These are phyloP conservation scores for Zygosaccharomyces lentus DNA, from an alignment of 805 yeast species.

Conservation along the genomic window DNA sequence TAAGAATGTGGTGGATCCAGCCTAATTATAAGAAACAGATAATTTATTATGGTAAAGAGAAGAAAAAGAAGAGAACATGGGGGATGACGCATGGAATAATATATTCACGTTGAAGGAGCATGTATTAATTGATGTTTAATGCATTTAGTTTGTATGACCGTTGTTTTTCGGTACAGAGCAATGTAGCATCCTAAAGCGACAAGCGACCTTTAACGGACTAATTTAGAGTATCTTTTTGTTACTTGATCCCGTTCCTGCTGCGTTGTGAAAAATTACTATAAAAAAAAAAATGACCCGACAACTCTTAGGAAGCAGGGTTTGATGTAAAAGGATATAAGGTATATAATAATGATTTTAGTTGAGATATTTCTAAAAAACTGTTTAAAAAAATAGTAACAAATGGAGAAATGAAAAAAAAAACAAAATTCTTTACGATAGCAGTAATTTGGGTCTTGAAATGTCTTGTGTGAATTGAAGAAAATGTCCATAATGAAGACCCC, in stretches of 20 bases:
- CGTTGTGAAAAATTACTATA: background rate
- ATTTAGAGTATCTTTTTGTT: background rate
- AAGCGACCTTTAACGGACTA: background rate
- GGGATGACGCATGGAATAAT: background rate
- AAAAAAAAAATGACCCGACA: background rate
- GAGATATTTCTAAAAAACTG: background rate
- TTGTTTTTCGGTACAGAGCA: background rate
- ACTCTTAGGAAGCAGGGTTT: background rate
- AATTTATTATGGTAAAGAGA: background rate
- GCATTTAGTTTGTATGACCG: background rate
- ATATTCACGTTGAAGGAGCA: background rate
- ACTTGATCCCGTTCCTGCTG: background rate
- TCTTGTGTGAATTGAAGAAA: background rate
- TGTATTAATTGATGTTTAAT: background rate
- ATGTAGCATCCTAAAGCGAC: background rate
- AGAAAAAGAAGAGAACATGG: background rate
- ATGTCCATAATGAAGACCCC: background rate
- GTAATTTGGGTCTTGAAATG: background rate
- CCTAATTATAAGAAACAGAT: no score
- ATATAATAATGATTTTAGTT: background rate
- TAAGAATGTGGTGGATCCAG: conserved; percentile 11
- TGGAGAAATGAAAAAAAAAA: background rate
- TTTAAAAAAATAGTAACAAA: background rate
- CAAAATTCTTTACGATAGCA: background rate
- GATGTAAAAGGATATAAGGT: background rate